Conservation (phyloP, 345 rosid genomes). For the Brassica cretica region DNA sequence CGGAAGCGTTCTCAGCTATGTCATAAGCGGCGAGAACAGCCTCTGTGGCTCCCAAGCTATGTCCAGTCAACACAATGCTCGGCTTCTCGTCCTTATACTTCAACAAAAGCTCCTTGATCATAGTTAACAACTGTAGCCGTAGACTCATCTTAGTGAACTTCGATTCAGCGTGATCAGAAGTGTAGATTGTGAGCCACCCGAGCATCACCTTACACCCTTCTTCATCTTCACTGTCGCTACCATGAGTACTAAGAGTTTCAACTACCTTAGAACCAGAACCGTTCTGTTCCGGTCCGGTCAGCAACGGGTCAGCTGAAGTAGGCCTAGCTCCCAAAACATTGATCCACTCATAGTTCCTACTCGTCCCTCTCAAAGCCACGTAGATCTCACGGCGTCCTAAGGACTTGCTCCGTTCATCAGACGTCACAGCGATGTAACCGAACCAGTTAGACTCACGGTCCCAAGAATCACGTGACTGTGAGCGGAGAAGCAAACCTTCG, state of each 20-base stretch:
- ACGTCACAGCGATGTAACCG: conserved; percentile 74
- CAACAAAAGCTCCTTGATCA: conserved; percentile 53
- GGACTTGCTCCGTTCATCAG: conserved; percentile 49
- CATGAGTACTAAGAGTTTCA: not conserved
- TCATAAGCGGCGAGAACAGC: conserved; percentile 70
- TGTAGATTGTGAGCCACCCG: conserved; percentile 82
- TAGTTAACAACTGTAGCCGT: conserved; percentile 54
- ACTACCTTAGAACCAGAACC: not conserved
- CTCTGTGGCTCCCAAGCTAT: conserved; percentile 83
- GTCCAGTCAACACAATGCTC: conserved; percentile 67
- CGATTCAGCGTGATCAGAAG: conserved; percentile 60
- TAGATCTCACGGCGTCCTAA: conserved; percentile 80
- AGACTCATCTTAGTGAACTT: conserved; percentile 60
- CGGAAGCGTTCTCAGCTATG: conserved; percentile 59
- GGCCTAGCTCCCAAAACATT: conserved; percentile 60
- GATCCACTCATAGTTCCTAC: conserved; percentile 82
- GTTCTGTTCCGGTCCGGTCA: conserved; percentile 28
- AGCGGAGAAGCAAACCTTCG: conserved; percentile 65
- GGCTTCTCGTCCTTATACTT: conserved; percentile 56
- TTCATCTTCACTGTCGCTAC: not conserved
- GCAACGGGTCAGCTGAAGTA: conserved; percentile 51
- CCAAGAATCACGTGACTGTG: conserved; percentile 74
- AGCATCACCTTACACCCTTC: conserved; percentile 46
- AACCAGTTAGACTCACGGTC: conserved; percentile 99
- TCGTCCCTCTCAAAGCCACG: conserved; percentile 72